Evolutionary conservation across 192 early-diverging fungal genomes (phyloP).

Genomic region (Neocallimastix lanati): DNA sequence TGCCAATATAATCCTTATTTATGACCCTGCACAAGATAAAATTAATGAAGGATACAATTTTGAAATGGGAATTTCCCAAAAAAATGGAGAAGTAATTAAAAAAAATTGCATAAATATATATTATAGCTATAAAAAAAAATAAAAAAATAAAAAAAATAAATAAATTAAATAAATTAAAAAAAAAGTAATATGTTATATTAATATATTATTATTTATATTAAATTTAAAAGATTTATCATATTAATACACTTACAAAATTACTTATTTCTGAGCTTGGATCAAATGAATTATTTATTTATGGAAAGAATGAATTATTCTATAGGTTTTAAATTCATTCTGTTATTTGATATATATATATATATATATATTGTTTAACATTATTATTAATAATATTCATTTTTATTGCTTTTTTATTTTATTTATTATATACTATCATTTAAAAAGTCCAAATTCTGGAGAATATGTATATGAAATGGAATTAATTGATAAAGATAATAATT

Average conservation of each 20-base stretch:
- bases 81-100: neutral
- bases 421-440: too few relatives aligned
- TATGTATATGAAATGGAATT: neutral
- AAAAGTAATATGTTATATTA: too few relatives aligned
- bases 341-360: too few relatives aligned
- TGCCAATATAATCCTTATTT: neutral
- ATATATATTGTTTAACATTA: too few relatives aligned
- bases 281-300: neutral
- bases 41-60: neutral
- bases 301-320: neutral
- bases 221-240: neutral
- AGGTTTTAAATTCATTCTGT: too few relatives aligned
- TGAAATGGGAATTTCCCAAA: neutral
- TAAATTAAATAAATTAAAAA: too few relatives aligned
- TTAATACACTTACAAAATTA: neutral
- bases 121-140: too few relatives aligned
- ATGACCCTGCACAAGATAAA: neutral
- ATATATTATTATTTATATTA: too few relatives aligned
- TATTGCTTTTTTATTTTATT: too few relatives aligned
- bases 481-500: neutral
- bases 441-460: neutral
- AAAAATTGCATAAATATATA: too few relatives aligned
- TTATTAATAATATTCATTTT: too few relatives aligned
- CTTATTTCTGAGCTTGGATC: neutral
- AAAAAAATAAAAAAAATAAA: too few relatives aligned